Percentiles rank a stretch among this genome's conserved stretches.
Evolutionary conservation across 2,329 filamentous ascomycete genomes (phyloP).

Genomic region (Talaromyces pinophilus): DNA sequence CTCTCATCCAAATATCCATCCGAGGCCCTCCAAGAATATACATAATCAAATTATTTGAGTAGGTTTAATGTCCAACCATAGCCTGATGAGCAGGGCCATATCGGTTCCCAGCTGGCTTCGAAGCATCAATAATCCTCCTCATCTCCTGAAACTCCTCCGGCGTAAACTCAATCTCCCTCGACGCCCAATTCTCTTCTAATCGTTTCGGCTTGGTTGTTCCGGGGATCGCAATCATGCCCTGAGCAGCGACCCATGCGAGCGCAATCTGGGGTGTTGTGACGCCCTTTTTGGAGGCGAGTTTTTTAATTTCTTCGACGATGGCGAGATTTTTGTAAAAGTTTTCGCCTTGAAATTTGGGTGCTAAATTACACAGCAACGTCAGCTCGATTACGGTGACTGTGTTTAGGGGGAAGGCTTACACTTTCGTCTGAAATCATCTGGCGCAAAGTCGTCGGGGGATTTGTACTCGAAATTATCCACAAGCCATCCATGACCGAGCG

Average conservation of each 20-base stretch:
- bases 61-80: conserved; percentile 5
- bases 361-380: background rate
- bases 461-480: background rate
- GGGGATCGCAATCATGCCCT: conserved; percentile 50
- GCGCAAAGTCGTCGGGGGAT: background rate
- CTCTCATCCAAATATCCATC: background rate
- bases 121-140: conserved; percentile 41
- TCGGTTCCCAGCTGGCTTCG: conserved; percentile 42
- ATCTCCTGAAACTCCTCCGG: conserved; percentile 45
- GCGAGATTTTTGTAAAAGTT: background rate
- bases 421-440: background rate
- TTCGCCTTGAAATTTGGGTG: background rate
- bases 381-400: background rate
- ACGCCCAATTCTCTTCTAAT: conserved; percentile 46
- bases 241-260: conserved; percentile 45
- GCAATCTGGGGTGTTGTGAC: conserved; percentile 42
- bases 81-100: conserved; percentile 27
- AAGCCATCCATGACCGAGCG: background rate
- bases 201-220: conserved; percentile 47
- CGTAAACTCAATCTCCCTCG: conserved; percentile 39
- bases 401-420: background rate
- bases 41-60: background rate
- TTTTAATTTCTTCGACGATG: conserved; percentile 44
- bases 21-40: background rate
- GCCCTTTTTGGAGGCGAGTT: conserved; percentile 38